phyloP scores from a whole-genome alignment of 2,329 filamentous ascomycete species.

The Botrytis galanthina region DNA sequence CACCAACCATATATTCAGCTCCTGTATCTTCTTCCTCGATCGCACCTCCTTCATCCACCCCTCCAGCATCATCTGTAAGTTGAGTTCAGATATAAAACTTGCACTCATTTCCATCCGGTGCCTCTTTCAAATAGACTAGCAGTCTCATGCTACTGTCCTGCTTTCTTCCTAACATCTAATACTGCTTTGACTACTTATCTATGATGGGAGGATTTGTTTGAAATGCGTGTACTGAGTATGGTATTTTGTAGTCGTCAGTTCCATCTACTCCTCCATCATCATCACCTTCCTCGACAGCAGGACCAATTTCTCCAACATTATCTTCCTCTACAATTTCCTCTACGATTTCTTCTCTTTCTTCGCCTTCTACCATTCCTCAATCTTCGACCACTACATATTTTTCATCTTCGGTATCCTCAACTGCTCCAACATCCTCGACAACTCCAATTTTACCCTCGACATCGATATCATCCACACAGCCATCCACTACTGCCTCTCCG shows the following conservation, averaged over 20 bases:
- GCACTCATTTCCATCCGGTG: neutral
- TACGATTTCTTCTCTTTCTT: neutral
- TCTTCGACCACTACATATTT: conserved; percentile 9
- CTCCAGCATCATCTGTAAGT: neutral
- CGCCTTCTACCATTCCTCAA: conserved; percentile 3
- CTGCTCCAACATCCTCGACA: neutral
- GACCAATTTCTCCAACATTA: conserved; percentile 6
- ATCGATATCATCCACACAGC: conserved; percentile 11
- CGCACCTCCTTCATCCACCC: neutral
- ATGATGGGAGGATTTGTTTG: neutral
- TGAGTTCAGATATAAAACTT: neutral
- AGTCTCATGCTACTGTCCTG: too few relatives aligned
- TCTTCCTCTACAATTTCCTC: conserved; percentile 15
- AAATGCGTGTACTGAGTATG: neutral
- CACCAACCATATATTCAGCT: neutral
- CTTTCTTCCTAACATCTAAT: neutral
- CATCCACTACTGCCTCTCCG: conserved; percentile 20
- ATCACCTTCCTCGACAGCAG: neutral
- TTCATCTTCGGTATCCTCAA: neutral
- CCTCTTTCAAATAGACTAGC: neutral
- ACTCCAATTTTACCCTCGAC: neutral
- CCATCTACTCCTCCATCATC: neutral
- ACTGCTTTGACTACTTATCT: neutral
- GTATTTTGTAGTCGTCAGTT: neutral
- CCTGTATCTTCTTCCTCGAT: neutral